Base-by-base conservation (phyloP, 768 basidiomycete species). In the Pleurotus djamor region DNA sequence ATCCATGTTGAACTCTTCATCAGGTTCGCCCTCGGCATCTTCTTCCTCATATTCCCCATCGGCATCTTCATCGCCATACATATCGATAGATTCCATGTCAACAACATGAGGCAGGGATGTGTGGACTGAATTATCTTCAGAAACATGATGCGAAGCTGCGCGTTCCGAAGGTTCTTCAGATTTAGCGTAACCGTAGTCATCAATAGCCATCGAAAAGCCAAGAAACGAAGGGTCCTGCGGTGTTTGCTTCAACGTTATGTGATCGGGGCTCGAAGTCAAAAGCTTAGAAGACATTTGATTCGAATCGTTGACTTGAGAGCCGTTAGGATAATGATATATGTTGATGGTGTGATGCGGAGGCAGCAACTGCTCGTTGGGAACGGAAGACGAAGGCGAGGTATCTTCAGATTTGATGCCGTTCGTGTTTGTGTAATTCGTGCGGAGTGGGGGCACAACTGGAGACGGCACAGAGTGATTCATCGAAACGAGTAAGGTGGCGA, bases 31-130 rank as follows among this genome's bases (percentile, higher is more conserved):
- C 48, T 80, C 76, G 16, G 74, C 75, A 48, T 75, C 77, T 62
- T 75, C 77, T 62, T 81, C 78, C 54, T 78, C 76, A 65, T 69
- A 81, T 58, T 69, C 76, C 10, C 69, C 72, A 36, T 71, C 72
- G 36, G 66, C 74, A 55, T 79, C 82, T 43, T 74, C 75, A 57
- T 83, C 81, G 4, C 73, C 69, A 47, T 63, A 64, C 34, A 70
- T 70, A 64, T 70, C 65, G 62, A 80, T 73, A 13, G 60, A 62
- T 45, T 65, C 65, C 48, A 63, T 71, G 59, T 65, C 66, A 38
- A 56, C 59, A 44, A 65, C 72, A 34, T 70, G 64, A 65, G 57
- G 55, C 49, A 52, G 45, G 52, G 16, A 14, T 38, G 44, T 47
- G 34, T 45, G 52, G 41, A 21, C 3, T 52, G n/a, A 13, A 5